Percentiles rank a stretch among this genome's conserved stretches.
Conservation (phyloP, 2,329 filamentous ascomycete genomes). For the Aspergillus sp. region DNA sequence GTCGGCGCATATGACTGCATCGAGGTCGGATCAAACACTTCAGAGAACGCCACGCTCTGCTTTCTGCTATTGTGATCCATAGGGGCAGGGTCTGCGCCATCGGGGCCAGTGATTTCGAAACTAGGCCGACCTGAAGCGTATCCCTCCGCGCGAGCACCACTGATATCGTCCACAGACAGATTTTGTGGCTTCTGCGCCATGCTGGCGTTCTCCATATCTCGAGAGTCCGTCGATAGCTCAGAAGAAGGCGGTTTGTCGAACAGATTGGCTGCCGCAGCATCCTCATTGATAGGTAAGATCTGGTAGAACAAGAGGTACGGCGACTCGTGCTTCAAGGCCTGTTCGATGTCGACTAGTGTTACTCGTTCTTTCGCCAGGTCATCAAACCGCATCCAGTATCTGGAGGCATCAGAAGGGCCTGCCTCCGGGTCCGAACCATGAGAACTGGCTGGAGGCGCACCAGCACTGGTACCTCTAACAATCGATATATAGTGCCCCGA, state of each 20-base stretch:
- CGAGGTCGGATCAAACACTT: conserved; percentile 19
- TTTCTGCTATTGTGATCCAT: conserved; percentile 24
- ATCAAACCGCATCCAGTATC: conserved; percentile 89
- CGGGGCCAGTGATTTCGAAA: conserved; percentile 39
- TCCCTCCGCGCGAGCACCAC: conserved; percentile 26
- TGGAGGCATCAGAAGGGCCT: conserved; percentile 60
- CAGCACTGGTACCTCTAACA: conserved; percentile 67
- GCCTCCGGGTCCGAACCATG: conserved; percentile 24
- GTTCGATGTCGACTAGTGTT: conserved; percentile 72
- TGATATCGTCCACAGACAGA: conserved; percentile 19
- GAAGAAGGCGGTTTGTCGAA: conserved; percentile 39
- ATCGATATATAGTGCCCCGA: conserved; percentile 92
- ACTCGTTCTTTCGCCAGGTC: conserved; percentile 77
- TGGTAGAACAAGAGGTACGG: conserved; percentile 96
- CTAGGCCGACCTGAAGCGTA: conserved; percentile 37
- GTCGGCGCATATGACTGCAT: conserved; percentile 28
- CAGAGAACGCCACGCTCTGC: conserved; percentile 33
- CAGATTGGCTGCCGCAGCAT: conserved; percentile 44
- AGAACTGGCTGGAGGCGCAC: conserved; percentile 29
- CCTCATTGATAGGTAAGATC: conserved; percentile 80
- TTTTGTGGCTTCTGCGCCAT: conserved; percentile 23
- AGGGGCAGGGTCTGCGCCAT: conserved; percentile 23
- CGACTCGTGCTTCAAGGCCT: conserved; percentile 79
- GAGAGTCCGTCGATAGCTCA: conserved; percentile 27
- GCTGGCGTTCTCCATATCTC: conserved; percentile 24